Evolutionary conservation across 176 grass and related monocot species (phyloP), one percentile per base, ranked within the genome.

Genomic region (Alloteropsis semialata): DNA sequence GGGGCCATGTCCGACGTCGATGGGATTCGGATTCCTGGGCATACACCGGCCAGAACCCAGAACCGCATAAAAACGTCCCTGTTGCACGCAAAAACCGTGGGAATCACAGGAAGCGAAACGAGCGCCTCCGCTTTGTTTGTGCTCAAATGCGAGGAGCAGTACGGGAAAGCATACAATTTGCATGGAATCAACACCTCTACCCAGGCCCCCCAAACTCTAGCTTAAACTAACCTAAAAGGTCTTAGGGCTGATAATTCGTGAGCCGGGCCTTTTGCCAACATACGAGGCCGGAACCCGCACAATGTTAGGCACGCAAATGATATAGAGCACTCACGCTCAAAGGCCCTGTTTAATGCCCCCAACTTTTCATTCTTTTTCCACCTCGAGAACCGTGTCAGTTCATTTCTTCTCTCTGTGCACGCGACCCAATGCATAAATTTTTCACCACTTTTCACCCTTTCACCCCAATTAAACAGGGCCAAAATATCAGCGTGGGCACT

Each of bases 271-370:
- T 74, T 46, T 0, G 22, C 59, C 69, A 67, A 16, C 84, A 37
- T 37, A 9, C 10, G 3, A 34, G 50, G 30, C 41, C 46, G 60
- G 16, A 74, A 27, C 27, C 27, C 14, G 48, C 37, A 46, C 56
- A 38, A 38, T 39, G 70, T 69, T 87, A 41, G 57, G 65, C 86
- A 53, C 41, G 42, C 50, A 38, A 68, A 81, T 87, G 19, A 82
- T 77, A 2, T 15, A 60, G 29, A 10, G 10, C 75, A 45, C 72
- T 74, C 37, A n/a, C n/a, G n/a, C n/a, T n/a, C n/a, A n/a, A n/a
- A n/a, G n/a, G n/a, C n/a, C n/a, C n/a, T n/a, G n/a, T n/a, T n/a
- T n/a, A n/a, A n/a, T n/a, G n/a, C n/a, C n/a, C n/a, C n/a, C n/a
- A n/a, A n/a, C n/a, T n/a, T n/a, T n/a, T n/a, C n/a, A n/a, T n/a